Conservation (phyloP, 441 rosid species). For the Adansonia madagascariensis region DNA sequence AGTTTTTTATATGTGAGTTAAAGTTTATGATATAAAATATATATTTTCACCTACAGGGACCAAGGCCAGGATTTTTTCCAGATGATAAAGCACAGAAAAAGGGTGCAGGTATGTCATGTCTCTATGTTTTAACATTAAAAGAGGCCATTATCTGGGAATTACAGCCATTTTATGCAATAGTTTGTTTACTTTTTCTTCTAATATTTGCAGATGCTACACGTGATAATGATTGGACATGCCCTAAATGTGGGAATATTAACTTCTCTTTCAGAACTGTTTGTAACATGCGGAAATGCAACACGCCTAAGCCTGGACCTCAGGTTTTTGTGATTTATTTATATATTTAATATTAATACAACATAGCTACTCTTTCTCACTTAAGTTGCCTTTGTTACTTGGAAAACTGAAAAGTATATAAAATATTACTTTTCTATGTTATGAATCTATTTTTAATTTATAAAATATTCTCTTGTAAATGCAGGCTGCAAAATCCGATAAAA, state of each 20-base stretch:
- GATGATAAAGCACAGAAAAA: constrained; percentile 76
- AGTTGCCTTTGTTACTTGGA: constrained; percentile 4
- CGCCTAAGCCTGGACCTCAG: constrained; percentile 96
- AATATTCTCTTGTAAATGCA: constrained; percentile 46
- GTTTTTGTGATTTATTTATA: constrained; percentile 39
- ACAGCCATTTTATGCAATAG: background rate
- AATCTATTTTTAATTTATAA: constrained; percentile 24
- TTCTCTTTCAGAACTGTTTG: constrained; percentile 94
- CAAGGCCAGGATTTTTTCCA: constrained; percentile 78
- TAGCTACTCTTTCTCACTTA: background rate
- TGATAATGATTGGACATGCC: constrained; percentile 97
- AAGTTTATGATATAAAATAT: constrained; percentile 6
- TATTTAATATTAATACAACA: background rate
- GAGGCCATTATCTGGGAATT: background rate
- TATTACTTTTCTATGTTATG: background rate
- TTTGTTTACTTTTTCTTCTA: background rate
- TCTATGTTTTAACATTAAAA: background rate
- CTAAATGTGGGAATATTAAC: constrained; percentile 94
- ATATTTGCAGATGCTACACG: constrained; percentile 64
- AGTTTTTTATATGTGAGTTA: background rate
- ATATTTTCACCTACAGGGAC: constrained; percentile 60
- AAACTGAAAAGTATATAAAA: background rate
- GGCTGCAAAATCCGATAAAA: constrained; percentile 75
- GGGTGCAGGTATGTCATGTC: constrained; percentile 50
- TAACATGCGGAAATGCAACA: constrained; percentile 98